Percentiles rank a stretch among this genome's conserved stretches.
Evolutionary conservation across 2,329 filamentous ascomycete species (phyloP).

Genomic region (Lasiodiplodia hormozganensis): DNA sequence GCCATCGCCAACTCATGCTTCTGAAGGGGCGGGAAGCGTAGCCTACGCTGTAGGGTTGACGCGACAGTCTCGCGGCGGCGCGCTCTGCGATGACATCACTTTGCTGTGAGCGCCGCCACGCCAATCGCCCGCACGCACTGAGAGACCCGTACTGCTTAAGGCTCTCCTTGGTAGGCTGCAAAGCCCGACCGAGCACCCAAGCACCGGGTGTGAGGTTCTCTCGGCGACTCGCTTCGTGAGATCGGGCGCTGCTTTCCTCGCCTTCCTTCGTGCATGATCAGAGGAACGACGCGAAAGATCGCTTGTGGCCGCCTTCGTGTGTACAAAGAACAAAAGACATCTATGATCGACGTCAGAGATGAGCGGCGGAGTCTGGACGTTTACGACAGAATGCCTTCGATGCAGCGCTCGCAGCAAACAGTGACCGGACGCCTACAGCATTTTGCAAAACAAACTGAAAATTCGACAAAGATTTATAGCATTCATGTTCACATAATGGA

Average conservation of each 20-base stretch:
- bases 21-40: neutral
- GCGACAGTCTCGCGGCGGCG: neutral
- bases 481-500: neutral
- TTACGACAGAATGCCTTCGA: neutral
- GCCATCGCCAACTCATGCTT: too few species aligned
- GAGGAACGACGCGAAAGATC: too few species aligned
- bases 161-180: too few species aligned
- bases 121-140: too few species aligned
- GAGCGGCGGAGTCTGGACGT: neutral
- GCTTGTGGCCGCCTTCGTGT: too few species aligned
- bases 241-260: too few species aligned
- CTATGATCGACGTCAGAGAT: neutral
- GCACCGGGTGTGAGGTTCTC: too few species aligned
- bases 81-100: neutral
- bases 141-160: too few species aligned
- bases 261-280: too few species aligned
- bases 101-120: neutral
- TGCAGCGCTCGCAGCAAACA: neutral
- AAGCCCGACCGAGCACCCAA: too few species aligned
- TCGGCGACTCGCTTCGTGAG: too few species aligned
- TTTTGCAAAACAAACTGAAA: neutral
- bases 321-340: too few species aligned
- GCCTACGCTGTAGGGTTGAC: neutral
- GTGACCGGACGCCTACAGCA: neutral
- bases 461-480: neutral